Base-by-base conservation (phyloP, 2,329 filamentous ascomycete genomes). In the Coniochaeta sp. region DNA sequence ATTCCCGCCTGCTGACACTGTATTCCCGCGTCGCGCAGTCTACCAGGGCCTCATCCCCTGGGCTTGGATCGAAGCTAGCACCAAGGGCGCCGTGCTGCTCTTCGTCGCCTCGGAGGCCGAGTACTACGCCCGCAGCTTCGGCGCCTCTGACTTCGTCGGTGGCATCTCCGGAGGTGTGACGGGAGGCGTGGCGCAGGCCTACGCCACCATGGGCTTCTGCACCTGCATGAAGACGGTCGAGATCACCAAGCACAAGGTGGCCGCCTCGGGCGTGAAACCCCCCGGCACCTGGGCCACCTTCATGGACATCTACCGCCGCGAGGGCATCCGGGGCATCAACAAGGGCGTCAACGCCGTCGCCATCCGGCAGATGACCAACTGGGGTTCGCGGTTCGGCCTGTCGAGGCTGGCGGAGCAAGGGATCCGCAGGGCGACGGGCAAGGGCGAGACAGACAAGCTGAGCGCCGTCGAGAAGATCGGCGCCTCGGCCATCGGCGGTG, bases 191-290 rank as follows among this genome's bases (percentile, higher is more conserved):
- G 94, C 92, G 46, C 94, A 99, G 77, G 94, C 94, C 55, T 99
- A 99, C 71, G 94, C 94, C 60, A 99, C 94, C 70, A 99, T 99
- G 92, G 94, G 94, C 61, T 99, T 99, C 85, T 99, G 94, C 76
- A 99, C 94, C 56, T 99, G 94, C 83, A 99, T 99, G 94, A 99
- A 99, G 85, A 99, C 94, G 58, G 94, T 97, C 60, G 94, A 99
- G 74, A 99, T 99, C 74, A 99, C 94, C 67, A 95, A 96, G 77
- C 87, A 94, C 80, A 97, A 97, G 82, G 78, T 94, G 66, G 91
- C 89, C 13, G 86, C 89, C 30, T 60, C 83, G 40, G 94, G 94
- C 62, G 83, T 86, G 60, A 89, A 90, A 76, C 89, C 90, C 22
- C 88, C 84, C n/a, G 85, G 89, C 64, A 97, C 94, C 60, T 95